Percentiles rank a stretch among this genome's conserved stretches.
phyloP scores from a whole-genome alignment of 1,284 basidiomycete genomes.

The Ganoderma sp. region DNA sequence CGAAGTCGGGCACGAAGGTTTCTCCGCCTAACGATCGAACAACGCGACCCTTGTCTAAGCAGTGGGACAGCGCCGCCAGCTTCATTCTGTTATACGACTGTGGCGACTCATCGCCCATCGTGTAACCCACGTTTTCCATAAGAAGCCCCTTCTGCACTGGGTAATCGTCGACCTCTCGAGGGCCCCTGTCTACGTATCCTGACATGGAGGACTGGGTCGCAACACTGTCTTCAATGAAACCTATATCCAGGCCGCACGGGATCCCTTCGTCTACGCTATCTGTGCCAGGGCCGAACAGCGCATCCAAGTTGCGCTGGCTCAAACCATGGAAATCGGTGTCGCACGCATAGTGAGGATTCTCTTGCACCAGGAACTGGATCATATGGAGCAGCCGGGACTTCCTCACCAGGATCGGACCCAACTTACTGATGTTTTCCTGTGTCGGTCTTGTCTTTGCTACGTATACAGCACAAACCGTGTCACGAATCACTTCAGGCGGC shows the following conservation, averaged over 20 bases:
- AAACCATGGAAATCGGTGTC: neutral
- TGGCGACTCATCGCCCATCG: neutral
- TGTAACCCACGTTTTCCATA: neutral
- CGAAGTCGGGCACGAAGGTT: neutral
- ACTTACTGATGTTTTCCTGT: neutral
- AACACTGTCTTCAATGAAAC: neutral
- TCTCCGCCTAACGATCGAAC: neutral
- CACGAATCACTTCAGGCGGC: neutral
- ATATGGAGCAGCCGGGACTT: neutral
- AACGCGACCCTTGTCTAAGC: neutral
- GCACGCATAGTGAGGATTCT: neutral
- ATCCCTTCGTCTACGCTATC: neutral
- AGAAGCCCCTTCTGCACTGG: neutral
- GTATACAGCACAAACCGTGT: neutral
- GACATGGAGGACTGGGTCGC: neutral
- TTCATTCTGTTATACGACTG: neutral
- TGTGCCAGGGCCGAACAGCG: neutral
- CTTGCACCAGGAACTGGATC: neutral
- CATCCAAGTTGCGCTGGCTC: neutral
- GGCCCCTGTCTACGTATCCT: neutral
- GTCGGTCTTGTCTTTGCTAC: neutral
- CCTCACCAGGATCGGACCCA: neutral
- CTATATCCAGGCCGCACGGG: neutral
- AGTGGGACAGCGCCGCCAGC: neutral
- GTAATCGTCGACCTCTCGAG: neutral